Base-by-base conservation (phyloP, 2,329 filamentous ascomycete species). In the Trichothecium roseum region DNA sequence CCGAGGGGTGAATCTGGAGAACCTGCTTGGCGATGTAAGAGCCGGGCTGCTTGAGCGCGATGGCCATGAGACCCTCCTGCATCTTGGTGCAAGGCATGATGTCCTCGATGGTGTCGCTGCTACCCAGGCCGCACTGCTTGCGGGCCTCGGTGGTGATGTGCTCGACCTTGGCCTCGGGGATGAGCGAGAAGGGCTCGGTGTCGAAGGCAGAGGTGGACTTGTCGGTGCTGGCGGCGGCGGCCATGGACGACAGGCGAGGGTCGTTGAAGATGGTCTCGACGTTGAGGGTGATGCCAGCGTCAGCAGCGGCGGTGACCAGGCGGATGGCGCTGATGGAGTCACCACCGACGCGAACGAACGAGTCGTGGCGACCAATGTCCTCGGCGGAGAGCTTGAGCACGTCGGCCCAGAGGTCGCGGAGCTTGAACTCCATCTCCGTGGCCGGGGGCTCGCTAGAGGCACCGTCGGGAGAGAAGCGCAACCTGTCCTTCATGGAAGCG, bases 21-120 rank as follows among this genome's bases (percentile, higher is more conserved):
- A 45, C 37, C 30, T 37, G 41, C 9, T 44, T 37, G 5, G 40
- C 32, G 8, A 46, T 36, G 30, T 49, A 48, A n/a, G 40, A 40
- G 2, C 46, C 45, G 0, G 43, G 27, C 26, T 36, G 26, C 40
- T 62, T 63, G 35, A 55, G 52, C 8, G 68, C 61, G 4, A 71
- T 44, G 2, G 64, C 62, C 47, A 72, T 59, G 3, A 72, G 54
- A 5, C 61, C 64, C 42, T 68, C 64, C 38, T 72, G 68, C 1
- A 69, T 45, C 1, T 64, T 55, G 0, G 66, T 66, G 45, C 64
- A 66, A 1, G 67, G 67, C 34, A 67, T 72, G 0, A 65, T 48
- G 36, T 72, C 67, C 34, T 68, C 59, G 6, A 68, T 29, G n/a
- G 17, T 22, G 17, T 20, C 18, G 15, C 18, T 18, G 17, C n/a